Base-by-base conservation (phyloP, 2,329 filamentous ascomycete genomes). In the Ascochyta viciae-villosae region DNA sequence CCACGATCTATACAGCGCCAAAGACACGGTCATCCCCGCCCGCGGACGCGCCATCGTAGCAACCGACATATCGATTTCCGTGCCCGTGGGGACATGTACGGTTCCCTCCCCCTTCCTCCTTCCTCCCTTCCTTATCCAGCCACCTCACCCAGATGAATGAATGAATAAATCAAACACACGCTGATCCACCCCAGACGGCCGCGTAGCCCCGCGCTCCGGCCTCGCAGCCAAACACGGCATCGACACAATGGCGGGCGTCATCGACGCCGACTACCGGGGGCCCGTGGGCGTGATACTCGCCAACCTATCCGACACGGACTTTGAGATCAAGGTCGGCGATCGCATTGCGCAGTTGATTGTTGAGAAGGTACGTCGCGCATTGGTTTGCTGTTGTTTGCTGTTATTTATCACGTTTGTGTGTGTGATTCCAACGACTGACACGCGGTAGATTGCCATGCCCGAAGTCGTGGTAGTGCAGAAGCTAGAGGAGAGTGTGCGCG, bases 181-280 rank as follows among this genome's bases (percentile, higher is more conserved):
- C 39, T 49, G n/a, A 57, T 46, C 29, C 16, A 34, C 16, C 31
- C 53, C 61, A 94, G 91, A 98, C 74, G 94, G 94, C 64, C 89
- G 93, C 54, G 87, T 96, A 51, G 93, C 93, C 3, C 93, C 93
- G 9, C 90, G 93, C 63, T 95, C 91, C n/a, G 92, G 92, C 43
- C 88, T 96, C 33, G 94, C 94, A 2, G 83, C 88, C 58, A 99
- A 99, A 81, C 87, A 98, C 80, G 95, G 93, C 79, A 98, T 99
- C 75, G 92, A 97, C 76, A 95, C 91, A 0, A 92, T 96, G 60
- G 95, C 95, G 0, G 95, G 95, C 50, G 95, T 99, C 62, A 98
- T 99, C 68, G 95, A 99, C 77, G 93, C 94, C 31, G 95, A 99
- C 78, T 99, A 99, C 81, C 86, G 95, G 33, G 95, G 95, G 19